Evolutionary conservation across 2,329 filamentous ascomycete genomes (phyloP).

Genomic region (Simplicillium aogashimaense): DNA sequence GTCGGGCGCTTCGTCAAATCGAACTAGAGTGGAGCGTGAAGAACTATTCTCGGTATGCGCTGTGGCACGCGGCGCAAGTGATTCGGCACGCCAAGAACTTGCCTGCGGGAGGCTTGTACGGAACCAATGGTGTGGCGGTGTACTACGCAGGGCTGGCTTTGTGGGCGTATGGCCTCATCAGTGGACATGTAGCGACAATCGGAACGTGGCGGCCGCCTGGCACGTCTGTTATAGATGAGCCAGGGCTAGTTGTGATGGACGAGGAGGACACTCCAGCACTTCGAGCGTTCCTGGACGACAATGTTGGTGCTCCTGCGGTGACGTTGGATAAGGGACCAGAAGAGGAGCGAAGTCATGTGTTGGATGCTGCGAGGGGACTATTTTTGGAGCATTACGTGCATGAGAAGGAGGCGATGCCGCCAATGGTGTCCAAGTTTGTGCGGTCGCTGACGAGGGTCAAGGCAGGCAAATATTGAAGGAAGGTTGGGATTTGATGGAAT

Average conservation of each 20-base stretch:
- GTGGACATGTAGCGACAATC: background rate
- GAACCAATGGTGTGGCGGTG: background rate
- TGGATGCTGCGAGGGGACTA: background rate
- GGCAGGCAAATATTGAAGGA: background rate
- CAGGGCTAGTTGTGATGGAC: background rate
- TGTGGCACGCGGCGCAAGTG: background rate
- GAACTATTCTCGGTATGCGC: background rate
- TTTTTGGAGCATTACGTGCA: background rate
- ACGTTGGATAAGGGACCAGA: background rate
- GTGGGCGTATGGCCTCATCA: background rate
- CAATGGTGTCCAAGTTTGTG: background rate
- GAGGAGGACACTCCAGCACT: background rate
- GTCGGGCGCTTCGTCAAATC: too few species aligned
- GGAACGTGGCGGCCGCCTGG: background rate
- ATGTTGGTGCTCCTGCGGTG: background rate
- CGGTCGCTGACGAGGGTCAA: too few species aligned
- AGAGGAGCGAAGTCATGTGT: background rate
- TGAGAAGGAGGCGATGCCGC: background rate
- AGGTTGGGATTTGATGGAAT: background rate
- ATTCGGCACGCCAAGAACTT: background rate
- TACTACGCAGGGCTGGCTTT: background rate
- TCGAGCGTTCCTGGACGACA: background rate
- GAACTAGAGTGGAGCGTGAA: background rate
- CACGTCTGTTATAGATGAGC: background rate
- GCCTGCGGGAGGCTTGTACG: background rate